Evolutionary conservation across 208 protist species (phyloP), one percentile per base, ranked within the genome.

Genomic region (Trypanosoma avium): DNA sequence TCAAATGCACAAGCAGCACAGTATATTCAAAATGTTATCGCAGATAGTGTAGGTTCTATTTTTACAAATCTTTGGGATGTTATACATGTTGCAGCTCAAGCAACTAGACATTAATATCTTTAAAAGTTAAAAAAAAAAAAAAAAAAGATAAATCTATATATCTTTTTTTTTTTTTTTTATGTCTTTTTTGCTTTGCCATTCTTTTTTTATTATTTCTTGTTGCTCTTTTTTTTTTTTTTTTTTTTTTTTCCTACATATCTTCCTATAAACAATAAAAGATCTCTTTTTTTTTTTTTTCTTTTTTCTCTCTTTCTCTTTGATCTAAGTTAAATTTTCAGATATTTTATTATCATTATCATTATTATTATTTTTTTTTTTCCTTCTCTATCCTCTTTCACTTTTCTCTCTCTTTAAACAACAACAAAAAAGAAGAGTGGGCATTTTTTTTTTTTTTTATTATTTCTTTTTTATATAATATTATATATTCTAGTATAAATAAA

Each of bases 11-110:
- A 97, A 68, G 97, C 94, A 15, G 86, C 87, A 19, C 88, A 97
- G 71, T 96, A 90, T 57, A 77, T 99, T 65, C 83, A 95, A 68
- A 92, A 81, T 63, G 81, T 98, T 30, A 97, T 99, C 30, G 91
- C 94, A 26, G 96, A 98, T 57, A 96, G 87, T 48, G 92, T 97
- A 1, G 94, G 83, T 22, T 96, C 95, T 21, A 68, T 97, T 43
- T 97, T 97, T 53, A 87, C 93, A 4, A 82, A 92, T 32, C 72
- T 98, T 17, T 90, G 92, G 82, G 96, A 98, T 62, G 82, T 79
- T 21, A 76, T 95, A 29, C 89, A 95, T 75, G 86, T 81, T 7
- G 89, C 89, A n/a, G 82, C 86, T 15, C 89, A 95, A 38, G 85
- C 85, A 3, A 88, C 85, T 4, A 77, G 89, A 24, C 67, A 75